These are phyloP conservation scores for Wickerhamiella dianesei DNA, from an alignment of 805 yeast genomes.

Conservation along the genomic window DNA sequence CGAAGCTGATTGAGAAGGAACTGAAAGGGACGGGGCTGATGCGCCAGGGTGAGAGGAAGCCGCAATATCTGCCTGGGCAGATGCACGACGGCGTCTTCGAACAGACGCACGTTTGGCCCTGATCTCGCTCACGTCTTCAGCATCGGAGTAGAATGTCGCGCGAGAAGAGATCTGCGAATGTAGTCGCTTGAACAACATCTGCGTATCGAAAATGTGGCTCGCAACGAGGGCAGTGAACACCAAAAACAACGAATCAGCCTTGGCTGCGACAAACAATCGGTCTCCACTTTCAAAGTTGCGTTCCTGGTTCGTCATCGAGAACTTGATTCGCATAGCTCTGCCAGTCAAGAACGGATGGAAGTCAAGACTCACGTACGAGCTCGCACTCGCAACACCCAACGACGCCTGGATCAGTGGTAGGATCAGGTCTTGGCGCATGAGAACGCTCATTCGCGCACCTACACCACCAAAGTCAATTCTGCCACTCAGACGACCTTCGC, in stretches of 20 bases:
- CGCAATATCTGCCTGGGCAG: not conserved
- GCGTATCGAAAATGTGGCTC: conserved; percentile 66
- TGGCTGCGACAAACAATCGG: conserved; percentile 29
- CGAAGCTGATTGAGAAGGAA: too few species aligned
- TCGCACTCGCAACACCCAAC: conserved; percentile 41
- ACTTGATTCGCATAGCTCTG: conserved; percentile 33
- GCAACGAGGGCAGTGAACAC: conserved; percentile 77
- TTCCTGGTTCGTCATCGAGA: conserved; percentile 55
- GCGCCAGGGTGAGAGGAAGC: too few species aligned
- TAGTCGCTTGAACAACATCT: conserved; percentile 27
- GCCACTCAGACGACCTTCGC: conserved; percentile 77
- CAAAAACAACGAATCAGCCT: conserved; percentile 39
- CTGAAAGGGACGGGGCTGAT: too few species aligned
- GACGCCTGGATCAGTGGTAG: conserved; percentile 58
- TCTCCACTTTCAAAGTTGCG: conserved; percentile 34
- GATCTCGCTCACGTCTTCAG: not conserved
- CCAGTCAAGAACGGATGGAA: conserved; percentile 71
- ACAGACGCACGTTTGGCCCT: not conserved
- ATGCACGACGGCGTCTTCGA: not conserved
- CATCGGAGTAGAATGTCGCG: not conserved
- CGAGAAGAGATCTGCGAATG: conserved; percentile 14
- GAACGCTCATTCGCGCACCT: conserved; percentile 48
- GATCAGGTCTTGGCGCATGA: conserved; percentile 46
- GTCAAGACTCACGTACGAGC: conserved; percentile 60
- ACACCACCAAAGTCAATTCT: conserved; percentile 36